Evolutionary conservation across 2,329 filamentous ascomycete species (phyloP), one percentile per base, ranked within the genome.

Genomic region (Leptographium radiaticola): DNA sequence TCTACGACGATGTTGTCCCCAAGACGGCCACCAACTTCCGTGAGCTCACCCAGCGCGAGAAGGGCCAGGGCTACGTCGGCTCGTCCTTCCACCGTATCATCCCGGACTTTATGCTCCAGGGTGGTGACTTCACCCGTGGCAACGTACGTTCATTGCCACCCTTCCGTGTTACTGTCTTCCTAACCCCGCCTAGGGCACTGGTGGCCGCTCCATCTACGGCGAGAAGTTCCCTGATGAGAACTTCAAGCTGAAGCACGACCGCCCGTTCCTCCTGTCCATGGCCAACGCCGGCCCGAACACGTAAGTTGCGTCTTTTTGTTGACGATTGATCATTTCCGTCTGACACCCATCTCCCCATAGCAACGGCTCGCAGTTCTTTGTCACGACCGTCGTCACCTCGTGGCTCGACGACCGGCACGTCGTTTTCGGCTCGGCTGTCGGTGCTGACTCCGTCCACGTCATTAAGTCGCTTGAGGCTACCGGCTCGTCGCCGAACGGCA

Each of bases 351-450:
- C 31, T 8, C 1, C 52, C 54, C 74, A 1, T 39, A 95, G 93
- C 70, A 98, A 98, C 75, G 93, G 93, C 65, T 95, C 88, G 51
- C 91, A 97, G 72, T 97, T 97, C 80, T 97, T 97, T 78, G 75
- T 97, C 68, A 97, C 91, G 65, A 97, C 91, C 54, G 89, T 95
- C 51, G 79, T 83, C 57, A 97, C 93, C 57, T 83, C 84, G 54
- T 95, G 95, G 78, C 77, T 93, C 62, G 79, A 93, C 69, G 81
- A 80, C 66, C 85, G 85, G 70, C 87, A 93, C 77, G 86, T 89
- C 70, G 86, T 89, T 67, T 90, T 90, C 72, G 88, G 87, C 67
- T 76, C 87, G 74, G 85, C 90, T 48, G 72, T 73, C 55, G 74
- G 77, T 58, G 56, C 68, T 1, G 60, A 69, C 46, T 75, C 71